Percentiles rank a stretch among this genome's conserved stretches.
Conservation (phyloP, 139 green algal genomes). For the Chlorella sp. region DNA sequence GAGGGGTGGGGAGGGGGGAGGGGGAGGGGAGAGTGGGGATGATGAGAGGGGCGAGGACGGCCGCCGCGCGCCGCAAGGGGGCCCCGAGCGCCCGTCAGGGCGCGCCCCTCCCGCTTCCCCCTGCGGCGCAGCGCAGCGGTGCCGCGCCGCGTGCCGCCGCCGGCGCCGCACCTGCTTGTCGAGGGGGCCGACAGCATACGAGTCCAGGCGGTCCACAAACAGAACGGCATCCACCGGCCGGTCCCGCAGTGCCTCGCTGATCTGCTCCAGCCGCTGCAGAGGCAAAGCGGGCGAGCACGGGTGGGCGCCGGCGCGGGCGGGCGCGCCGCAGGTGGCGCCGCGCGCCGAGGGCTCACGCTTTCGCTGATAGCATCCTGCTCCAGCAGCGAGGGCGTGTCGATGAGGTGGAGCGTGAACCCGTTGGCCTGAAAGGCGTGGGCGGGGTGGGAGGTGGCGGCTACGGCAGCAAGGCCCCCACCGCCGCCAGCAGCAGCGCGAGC, state of each 20-base stretch:
- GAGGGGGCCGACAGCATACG: conserved; percentile 56
- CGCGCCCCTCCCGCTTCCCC: too few relatives aligned
- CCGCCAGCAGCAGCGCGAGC: too few relatives aligned
- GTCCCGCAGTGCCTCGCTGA: conserved; percentile 28
- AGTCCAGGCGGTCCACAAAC: conserved; percentile 76
- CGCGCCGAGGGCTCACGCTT: conserved; percentile 19
- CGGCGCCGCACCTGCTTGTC: conserved; percentile 48
- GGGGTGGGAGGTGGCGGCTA: too few relatives aligned
- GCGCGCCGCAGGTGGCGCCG: neutral
- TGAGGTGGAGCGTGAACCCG: conserved; percentile 68
- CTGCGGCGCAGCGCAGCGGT: too few relatives aligned
- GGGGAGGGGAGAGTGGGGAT: too few relatives aligned
- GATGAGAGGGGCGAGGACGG: too few relatives aligned
- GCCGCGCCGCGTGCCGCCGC: too few relatives aligned
- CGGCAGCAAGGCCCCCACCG: too few relatives aligned
- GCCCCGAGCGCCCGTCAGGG: too few relatives aligned
- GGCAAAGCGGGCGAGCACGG: neutral
- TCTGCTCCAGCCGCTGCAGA: conserved; percentile 27
- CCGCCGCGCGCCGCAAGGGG: too few relatives aligned
- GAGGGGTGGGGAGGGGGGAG: neutral
- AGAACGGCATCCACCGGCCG: conserved; percentile 65
- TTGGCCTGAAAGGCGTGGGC: conserved; percentile 15
- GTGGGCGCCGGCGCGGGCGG: neutral
- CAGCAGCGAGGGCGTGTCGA: conserved; percentile 79
- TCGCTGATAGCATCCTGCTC: conserved; percentile 61